Percentiles rank a stretch among this genome's conserved stretches.
These are phyloP conservation scores for Diddensiella caesifluorescens DNA, from an alignment of 805 yeast species.

Conservation along the genomic window DNA sequence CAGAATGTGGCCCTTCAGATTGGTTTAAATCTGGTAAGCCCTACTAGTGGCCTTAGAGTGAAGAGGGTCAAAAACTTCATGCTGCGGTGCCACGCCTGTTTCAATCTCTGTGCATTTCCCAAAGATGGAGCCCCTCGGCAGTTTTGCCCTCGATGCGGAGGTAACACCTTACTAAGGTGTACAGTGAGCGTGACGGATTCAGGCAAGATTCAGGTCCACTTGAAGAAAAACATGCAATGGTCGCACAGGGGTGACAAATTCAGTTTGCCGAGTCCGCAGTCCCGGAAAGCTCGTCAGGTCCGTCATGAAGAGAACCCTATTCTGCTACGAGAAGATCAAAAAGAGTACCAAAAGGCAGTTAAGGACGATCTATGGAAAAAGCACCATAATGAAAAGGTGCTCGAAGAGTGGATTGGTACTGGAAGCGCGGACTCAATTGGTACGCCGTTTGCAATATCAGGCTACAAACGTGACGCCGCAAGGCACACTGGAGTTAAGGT, in stretches of 20 bases:
- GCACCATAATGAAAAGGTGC: slow-evolving; percentile 75
- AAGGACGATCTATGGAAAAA: slow-evolving; percentile 86
- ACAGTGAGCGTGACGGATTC: slow-evolving; percentile 79
- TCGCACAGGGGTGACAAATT: slow-evolving; percentile 78
- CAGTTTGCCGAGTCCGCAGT: slow-evolving; percentile 81
- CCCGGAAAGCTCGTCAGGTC: slow-evolving; percentile 61
- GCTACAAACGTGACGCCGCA: slow-evolving; percentile 43
- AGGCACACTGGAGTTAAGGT: slow-evolving; percentile 63
- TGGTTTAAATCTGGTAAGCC: slow-evolving; percentile 80
- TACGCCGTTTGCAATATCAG: slow-evolving; percentile 76
- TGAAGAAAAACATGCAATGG: slow-evolving; percentile 93
- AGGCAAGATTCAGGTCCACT: slow-evolving; percentile 81
- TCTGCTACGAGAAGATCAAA: slow-evolving; percentile 85
- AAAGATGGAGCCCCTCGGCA: slow-evolving; percentile 65
- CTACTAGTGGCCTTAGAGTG: slow-evolving; percentile 78
- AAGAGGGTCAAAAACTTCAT: slow-evolving; percentile 82
- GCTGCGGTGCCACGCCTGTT: slow-evolving; percentile 97
- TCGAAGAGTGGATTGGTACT: slow-evolving; percentile 92
- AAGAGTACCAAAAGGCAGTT: slow-evolving; percentile 82
- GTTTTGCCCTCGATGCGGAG: slow-evolving; percentile 95
- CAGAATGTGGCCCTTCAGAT: slow-evolving; percentile 92
- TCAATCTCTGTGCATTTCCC: slow-evolving; percentile 72
- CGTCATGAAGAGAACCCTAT: slow-evolving; percentile 82
- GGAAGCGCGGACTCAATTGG: slow-evolving; percentile 73
- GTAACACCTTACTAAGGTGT: slow-evolving; percentile 81